Evolutionary conservation across 768 basidiomycete species (phyloP), one percentile per base, ranked within the genome.

Genomic region (Agaricus blazei): DNA sequence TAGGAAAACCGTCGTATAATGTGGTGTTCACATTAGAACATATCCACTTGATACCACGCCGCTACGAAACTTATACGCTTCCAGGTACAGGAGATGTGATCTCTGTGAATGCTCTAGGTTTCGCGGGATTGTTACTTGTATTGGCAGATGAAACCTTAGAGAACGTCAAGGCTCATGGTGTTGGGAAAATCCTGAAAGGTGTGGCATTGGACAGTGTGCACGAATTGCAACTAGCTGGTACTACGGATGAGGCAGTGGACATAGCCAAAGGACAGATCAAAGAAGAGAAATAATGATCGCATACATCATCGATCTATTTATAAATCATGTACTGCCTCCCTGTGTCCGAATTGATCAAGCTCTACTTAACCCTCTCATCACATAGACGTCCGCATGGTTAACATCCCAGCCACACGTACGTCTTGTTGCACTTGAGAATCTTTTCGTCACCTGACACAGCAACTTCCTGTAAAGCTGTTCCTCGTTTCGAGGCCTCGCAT

Each of bases 71-170:
- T n/a, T 78, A 87, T 67, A 67, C 63, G 9, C 68, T 88, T 4
- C 58, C 69, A 51, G 75, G 73, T 48, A 80, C 80, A 2, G 81
- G 82, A n/a, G 79, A 82, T 34, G 58, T 68, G 52, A 63, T 98
- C 27, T 81, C 82, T 62, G 76, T 98, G 42, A 97, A 98, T 68
- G 80, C 95, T 44, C 77, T 97, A 47, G 95, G 91, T 12, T 97
- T 88, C 66, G 89, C 92, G 6, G 95, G 95, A 1, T 83, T 91
- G 85, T 62, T 97, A 58, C 80, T 97, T 52, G 92, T 90, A 26
- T 92, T 88, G 74, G 92, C 87, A 59, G 82, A 88, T 52, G 76
- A 76, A 19, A 92, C 95, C 70, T 67, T 92, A 48, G 81, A 84
- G 53, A 80, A 77, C 2, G 78, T 97, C 41, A 81, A 81, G 67